Percentiles rank a stretch among this genome's conserved stretches.
Evolutionary conservation across 2,329 filamentous ascomycete genomes (phyloP).

Genomic region (Diplodia seriata): DNA sequence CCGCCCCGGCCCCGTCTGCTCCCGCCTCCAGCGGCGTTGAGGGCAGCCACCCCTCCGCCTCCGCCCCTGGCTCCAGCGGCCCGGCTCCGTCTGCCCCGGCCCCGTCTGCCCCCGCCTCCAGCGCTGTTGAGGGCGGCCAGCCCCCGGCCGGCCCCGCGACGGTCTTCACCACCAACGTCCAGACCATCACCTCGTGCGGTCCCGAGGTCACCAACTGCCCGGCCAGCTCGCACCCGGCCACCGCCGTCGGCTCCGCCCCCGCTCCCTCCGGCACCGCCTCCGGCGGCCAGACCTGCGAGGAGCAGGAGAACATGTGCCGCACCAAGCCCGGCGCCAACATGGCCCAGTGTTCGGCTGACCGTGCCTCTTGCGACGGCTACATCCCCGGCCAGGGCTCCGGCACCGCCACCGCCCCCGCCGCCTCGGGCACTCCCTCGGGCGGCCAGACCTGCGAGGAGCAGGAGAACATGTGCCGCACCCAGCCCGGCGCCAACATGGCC

Average conservation of each 20-base stretch:
- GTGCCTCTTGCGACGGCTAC: slow-evolving; percentile 18
- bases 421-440: not conserved
- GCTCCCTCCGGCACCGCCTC: not conserved
- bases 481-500: slow-evolving; percentile 19
- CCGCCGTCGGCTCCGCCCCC: not conserved
- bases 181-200: slow-evolving; percentile 33
- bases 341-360: slow-evolving; percentile 16
- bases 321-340: slow-evolving; percentile 13
- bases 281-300: slow-evolving; percentile 11
- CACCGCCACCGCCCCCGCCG: not conserved
- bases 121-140: not conserved
- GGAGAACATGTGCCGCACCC: slow-evolving; percentile 23
- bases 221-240: slow-evolving; percentile 4
- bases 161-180: slow-evolving; percentile 23
- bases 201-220: slow-evolving; percentile 32
- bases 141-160: slow-evolving; percentile 7
- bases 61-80: no score
- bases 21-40: not conserved
- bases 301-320: slow-evolving; percentile 27
- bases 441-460: slow-evolving; percentile 14
- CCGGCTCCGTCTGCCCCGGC: slow-evolving; percentile 1
- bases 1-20: slow-evolving; percentile 16
- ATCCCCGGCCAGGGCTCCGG: slow-evolving; percentile 8
- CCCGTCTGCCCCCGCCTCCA: slow-evolving; percentile 12
- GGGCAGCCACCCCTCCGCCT: not conserved